Conservation (phyloP, 352 stramenopile genomes). For the Phytophthora cryptogea region DNA sequence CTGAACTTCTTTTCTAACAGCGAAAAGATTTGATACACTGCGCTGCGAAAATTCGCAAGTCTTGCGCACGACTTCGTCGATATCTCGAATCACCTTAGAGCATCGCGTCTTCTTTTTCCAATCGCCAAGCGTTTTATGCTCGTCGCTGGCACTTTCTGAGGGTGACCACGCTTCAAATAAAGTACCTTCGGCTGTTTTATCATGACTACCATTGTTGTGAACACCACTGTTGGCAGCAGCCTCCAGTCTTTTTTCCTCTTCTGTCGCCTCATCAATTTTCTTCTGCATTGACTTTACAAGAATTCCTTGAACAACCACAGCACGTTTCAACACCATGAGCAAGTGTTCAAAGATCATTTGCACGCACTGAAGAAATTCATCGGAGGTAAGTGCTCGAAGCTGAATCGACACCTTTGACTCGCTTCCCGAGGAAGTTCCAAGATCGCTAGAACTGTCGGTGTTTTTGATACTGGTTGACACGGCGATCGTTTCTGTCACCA, state of each 20-base stretch:
- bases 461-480: slow-evolving; percentile 60
- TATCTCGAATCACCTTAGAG: slow-evolving; percentile 77
- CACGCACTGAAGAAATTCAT: slow-evolving; percentile 88
- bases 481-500: slow-evolving; percentile 88
- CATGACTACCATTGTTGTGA: slow-evolving; percentile 14
- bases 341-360: slow-evolving; percentile 92
- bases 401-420: slow-evolving; percentile 88
- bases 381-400: slow-evolving; percentile 72
- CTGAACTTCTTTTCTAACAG: slow-evolving; percentile 88
- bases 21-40: slow-evolving; percentile 87
- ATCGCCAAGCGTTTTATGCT: slow-evolving; percentile 61
- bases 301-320: slow-evolving; percentile 77
- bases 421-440: slow-evolving; percentile 23
- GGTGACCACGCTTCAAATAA: slow-evolving; percentile 44
- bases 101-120: slow-evolving; percentile 81
- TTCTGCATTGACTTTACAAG: slow-evolving; percentile 73
- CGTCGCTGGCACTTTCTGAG: slow-evolving; percentile 43
- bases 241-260: slow-evolving; percentile 42
- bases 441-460: slow-evolving; percentile 24
- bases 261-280: slow-evolving; percentile 59
- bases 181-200: slow-evolving; percentile 7
- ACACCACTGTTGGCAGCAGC: slow-evolving; percentile 8
- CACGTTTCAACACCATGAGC: slow-evolving; percentile 78
- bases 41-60: slow-evolving; percentile 88
- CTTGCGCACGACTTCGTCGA: slow-evolving; percentile 85